These are phyloP conservation scores for Physcomitrium patens DNA, from an alignment of 225 moss, liverwort and hornwort genomes.

Conservation along the genomic window DNA sequence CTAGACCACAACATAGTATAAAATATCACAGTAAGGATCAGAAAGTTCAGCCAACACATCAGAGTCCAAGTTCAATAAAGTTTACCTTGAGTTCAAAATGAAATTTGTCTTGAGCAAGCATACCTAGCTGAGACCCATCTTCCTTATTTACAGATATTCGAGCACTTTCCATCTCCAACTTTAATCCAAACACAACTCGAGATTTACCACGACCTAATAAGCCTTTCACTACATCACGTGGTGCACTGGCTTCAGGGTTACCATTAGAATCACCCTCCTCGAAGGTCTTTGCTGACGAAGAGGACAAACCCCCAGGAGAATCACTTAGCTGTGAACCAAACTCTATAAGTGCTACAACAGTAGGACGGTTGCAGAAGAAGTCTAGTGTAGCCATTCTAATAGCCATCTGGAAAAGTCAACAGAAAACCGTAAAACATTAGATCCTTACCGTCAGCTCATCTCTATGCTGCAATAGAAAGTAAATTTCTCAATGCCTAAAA, in stretches of 20 bases:
- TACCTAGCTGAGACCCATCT: slow-evolving; percentile 88
- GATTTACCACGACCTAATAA: slow-evolving; percentile 91
- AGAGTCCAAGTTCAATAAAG: slow-evolving; percentile 2
- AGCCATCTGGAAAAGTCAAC: slow-evolving; percentile 65
- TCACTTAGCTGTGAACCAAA: slow-evolving; percentile 89
- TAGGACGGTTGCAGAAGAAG: slow-evolving; percentile 96
- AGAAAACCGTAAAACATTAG: slow-evolving; percentile 26
- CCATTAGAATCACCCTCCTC: slow-evolving; percentile 48
- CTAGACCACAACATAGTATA: background rate
- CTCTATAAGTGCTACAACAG: slow-evolving; percentile 89
- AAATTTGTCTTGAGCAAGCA: slow-evolving; percentile 88
- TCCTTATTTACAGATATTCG: slow-evolving; percentile 95
- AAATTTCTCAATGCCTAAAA: slow-evolving; percentile 11
- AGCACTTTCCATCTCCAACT: slow-evolving; percentile 97
- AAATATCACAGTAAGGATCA: slow-evolving; percentile 1
- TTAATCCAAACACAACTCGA: slow-evolving; percentile 84
- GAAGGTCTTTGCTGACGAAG: slow-evolving; percentile 32
- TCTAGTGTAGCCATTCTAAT: slow-evolving; percentile 95
- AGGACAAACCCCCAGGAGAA: slow-evolving; percentile 49
- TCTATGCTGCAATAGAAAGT: slow-evolving; percentile 6
- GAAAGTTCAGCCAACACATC: slow-evolving; percentile 14
- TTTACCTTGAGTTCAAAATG: slow-evolving; percentile 84
- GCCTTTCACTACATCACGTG: slow-evolving; percentile 85
- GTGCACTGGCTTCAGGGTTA: slow-evolving; percentile 54
- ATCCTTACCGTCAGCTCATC: slow-evolving; percentile 3